Percentiles rank a stretch among this genome's conserved stretches.
Conservation (phyloP, 108 stramenopile genomes). For the Cylindrotheca closterium region DNA sequence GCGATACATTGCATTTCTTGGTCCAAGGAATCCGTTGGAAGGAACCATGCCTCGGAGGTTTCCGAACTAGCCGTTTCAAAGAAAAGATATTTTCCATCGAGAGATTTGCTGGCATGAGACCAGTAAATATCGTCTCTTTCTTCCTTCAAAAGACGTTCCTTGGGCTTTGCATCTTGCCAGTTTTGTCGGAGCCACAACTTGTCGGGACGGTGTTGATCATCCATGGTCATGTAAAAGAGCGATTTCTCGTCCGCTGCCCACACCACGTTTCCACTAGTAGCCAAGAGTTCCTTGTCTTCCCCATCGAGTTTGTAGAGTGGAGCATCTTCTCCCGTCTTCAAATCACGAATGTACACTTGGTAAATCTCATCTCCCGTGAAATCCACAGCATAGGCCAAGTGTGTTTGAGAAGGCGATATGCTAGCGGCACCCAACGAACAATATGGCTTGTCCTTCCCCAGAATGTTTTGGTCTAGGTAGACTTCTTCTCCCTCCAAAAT, state of each 20-base stretch:
- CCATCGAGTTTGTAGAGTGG: slow-evolving; percentile 25
- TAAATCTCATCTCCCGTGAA: slow-evolving; percentile 88
- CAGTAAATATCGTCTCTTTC: slow-evolving; percentile 76
- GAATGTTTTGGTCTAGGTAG: slow-evolving; percentile 83
- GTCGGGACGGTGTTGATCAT: slow-evolving; percentile 78
- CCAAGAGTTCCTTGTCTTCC: slow-evolving; percentile 47
- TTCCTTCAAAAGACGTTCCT: slow-evolving; percentile 78
- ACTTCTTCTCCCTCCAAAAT: slow-evolving; percentile 72
- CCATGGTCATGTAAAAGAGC: slow-evolving; percentile 86
- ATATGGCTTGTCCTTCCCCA: slow-evolving; percentile 82
- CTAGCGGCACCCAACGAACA: slow-evolving; percentile 71
- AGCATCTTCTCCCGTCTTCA: slow-evolving; percentile 59
- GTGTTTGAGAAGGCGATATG: slow-evolving; percentile 63
- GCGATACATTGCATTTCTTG: slow-evolving; percentile 61
- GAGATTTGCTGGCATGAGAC: slow-evolving; percentile 49
- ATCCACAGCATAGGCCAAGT: slow-evolving; percentile 90
- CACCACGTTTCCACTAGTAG: slow-evolving; percentile 47
- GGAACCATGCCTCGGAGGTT: slow-evolving; percentile 80
- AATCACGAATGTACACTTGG: slow-evolving; percentile 68
- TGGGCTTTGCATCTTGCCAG: slow-evolving; percentile 17
- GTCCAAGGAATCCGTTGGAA: slow-evolving; percentile 37
- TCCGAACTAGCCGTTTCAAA: slow-evolving; percentile 68
- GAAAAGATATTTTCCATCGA: slow-evolving; percentile 59
- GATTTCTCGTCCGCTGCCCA: slow-evolving; percentile 83
- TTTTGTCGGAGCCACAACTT: slow-evolving; percentile 50